A percentile compares a stretch with the other conserved stretches of the same genome.
phyloP scores from a whole-genome alignment of 2,329 filamentous ascomycete genomes.

The Zasmidium angulare region DNA sequence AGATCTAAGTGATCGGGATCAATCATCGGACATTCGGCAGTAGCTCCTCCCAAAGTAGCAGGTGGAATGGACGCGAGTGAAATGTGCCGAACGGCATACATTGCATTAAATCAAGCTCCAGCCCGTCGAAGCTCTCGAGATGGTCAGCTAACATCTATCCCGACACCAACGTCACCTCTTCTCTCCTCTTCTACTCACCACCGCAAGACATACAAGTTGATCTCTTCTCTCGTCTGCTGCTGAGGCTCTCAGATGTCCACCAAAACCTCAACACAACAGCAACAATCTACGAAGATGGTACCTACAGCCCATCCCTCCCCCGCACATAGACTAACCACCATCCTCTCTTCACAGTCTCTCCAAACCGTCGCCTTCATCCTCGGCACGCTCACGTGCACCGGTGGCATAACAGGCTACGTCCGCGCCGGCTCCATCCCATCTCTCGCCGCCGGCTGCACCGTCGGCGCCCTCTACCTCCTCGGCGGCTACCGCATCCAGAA shows the following conservation, averaged over 20 bases:
- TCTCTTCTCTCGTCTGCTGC: not conserved
- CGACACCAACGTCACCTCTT: not conserved
- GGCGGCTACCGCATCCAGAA: constrained; percentile 79
- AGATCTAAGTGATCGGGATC: too few relatives aligned
- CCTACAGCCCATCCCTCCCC: not conserved
- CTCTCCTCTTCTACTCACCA: not conserved
- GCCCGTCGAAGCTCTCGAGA: not conserved
- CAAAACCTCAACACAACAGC: not conserved
- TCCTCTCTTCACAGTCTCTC: constrained; percentile 12
- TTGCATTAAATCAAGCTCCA: not conserved
- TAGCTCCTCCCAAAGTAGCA: not conserved
- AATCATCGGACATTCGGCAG: not conserved
- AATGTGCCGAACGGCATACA: not conserved
- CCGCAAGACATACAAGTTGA: too few relatives aligned
- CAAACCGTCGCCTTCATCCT: constrained; percentile 69
- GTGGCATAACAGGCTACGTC: constrained; percentile 83
- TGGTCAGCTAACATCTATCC: not conserved
- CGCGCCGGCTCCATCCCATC: constrained; percentile 85
- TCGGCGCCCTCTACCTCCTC: constrained; percentile 76
- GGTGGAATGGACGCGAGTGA: not conserved
- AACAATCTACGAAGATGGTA: constrained; percentile 3
- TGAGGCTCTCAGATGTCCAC: not conserved
- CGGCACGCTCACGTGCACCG: constrained; percentile 77
- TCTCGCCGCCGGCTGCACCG: constrained; percentile 77
- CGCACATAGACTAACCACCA: not conserved